Evolutionary conservation across 1,139 yeast species (phyloP).

Genomic region (Kodamaea ohmeri): DNA sequence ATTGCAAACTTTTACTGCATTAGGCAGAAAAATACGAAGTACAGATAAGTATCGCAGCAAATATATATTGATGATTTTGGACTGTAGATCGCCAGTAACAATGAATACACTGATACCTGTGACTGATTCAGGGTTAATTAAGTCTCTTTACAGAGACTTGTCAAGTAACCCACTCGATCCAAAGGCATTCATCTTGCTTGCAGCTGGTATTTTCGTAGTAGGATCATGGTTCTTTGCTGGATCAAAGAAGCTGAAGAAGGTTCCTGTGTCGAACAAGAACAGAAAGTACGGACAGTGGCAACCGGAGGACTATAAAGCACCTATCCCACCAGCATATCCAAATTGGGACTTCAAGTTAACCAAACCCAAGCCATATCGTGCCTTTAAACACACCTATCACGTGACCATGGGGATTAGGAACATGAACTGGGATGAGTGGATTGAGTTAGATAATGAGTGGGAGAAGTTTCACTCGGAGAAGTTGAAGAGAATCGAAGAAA

Average conservation of each 20-base stretch:
- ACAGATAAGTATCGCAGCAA: constrained; percentile 8
- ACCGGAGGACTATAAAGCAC: constrained; percentile 50
- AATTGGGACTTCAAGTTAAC: constrained; percentile 53
- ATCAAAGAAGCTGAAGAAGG: constrained; percentile 1
- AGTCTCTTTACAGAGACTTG: constrained; percentile 6
- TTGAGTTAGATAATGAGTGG: constrained; percentile 68
- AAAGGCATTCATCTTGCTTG: constrained; percentile 3
- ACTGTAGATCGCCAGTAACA: background rate
- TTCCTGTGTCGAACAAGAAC: constrained; percentile 21
- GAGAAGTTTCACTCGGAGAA: constrained; percentile 51
- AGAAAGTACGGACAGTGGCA: constrained; percentile 49
- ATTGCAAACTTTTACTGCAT: constrained; percentile 16
- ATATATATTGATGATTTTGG: background rate
- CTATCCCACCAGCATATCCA: constrained; percentile 45
- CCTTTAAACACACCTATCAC: constrained; percentile 56
- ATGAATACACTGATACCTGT: constrained; percentile 7
- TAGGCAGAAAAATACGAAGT: constrained; percentile 14
- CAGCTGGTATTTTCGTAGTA: constrained; percentile 5
- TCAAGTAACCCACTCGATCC: background rate
- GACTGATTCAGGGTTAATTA: constrained; percentile 3
- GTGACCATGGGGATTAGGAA: constrained; percentile 64
- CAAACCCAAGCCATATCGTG: constrained; percentile 58
- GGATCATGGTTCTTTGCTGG: constrained; percentile 3
- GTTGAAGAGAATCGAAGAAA: constrained; percentile 43
- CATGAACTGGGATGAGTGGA: constrained; percentile 60